These are phyloP conservation scores for Priceomyces castillae DNA, from an alignment of 805 yeast species.

Conservation along the genomic window DNA sequence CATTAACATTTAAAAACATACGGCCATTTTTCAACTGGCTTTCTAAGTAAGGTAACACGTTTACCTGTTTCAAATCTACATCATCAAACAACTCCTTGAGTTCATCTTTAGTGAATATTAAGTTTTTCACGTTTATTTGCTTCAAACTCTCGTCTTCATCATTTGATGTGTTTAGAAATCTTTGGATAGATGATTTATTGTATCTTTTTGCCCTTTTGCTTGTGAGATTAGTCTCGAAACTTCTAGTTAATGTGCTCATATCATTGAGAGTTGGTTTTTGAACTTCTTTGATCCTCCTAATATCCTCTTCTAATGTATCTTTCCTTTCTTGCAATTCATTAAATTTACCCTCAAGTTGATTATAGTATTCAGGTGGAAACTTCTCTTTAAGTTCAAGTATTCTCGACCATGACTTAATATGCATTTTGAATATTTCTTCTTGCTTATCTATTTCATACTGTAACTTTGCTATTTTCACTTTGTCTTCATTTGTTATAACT, in stretches of 20 bases:
- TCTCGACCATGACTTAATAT: conserved; percentile 21
- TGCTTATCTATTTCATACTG: conserved; percentile 28
- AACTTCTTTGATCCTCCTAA: conserved; percentile 23
- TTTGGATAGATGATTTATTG: conserved; percentile 10
- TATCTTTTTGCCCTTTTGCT: conserved; percentile 13
- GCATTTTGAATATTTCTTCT: conserved; percentile 23
- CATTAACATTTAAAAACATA: conserved; percentile 19
- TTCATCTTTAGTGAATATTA: conserved; percentile 20
- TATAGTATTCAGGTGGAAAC: conserved; percentile 14
- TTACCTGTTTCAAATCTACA: conserved; percentile 14
- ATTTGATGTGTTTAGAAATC: conserved; percentile 8
- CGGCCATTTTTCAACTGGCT: conserved; percentile 21
- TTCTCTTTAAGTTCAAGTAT: conserved; percentile 15
- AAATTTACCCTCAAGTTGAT: conserved; percentile 20
- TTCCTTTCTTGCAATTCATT: conserved; percentile 17
- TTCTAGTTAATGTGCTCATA: conserved; percentile 24
- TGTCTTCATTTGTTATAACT: conserved; percentile 5
- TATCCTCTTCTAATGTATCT: conserved; percentile 15
- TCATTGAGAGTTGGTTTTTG: conserved; percentile 37
- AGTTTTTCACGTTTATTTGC: conserved; percentile 12
- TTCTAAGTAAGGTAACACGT: conserved; percentile 16
- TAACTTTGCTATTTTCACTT: conserved; percentile 18
- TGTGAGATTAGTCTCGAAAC: conserved; percentile 19
- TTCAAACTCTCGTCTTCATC: conserved; percentile 7
- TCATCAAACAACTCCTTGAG: conserved; percentile 19